A percentile compares a stretch with the other conserved stretches of the same genome.
These are phyloP conservation scores for Fusarium oxysporum DNA, from an alignment of 2,329 filamentous ascomycete species.

Conservation along the genomic window DNA sequence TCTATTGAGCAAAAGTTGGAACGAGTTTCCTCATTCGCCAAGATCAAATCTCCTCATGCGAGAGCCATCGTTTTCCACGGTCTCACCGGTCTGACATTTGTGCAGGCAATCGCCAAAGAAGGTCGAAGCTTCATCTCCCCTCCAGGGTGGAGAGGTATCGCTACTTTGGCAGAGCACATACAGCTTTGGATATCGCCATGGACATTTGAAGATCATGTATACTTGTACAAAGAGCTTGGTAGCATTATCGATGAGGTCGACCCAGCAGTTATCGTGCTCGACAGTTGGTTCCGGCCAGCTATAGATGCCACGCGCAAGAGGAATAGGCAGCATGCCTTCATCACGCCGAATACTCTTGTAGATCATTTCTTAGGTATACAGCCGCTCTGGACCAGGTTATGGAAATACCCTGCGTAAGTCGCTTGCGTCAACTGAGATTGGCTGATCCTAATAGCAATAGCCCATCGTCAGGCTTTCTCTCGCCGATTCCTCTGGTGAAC, in stretches of 20 bases:
- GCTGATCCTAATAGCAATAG: conserved; percentile 40
- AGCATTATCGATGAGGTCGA: not conserved
- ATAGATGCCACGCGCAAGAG: conserved; percentile 2
- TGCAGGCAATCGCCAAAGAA: not conserved
- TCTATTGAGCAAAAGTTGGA: not conserved
- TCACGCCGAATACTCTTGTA: conserved; percentile 1
- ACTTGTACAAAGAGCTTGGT: not conserved
- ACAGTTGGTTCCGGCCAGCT: conserved; percentile 9
- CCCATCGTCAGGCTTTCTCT: conserved; percentile 56
- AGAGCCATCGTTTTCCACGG: not conserved
- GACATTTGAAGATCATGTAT: conserved; percentile 9
- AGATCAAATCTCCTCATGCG: not conserved
- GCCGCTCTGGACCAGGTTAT: conserved; percentile 29
- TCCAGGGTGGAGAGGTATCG: not conserved
- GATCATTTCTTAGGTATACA: conserved; percentile 34
- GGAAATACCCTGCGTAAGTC: conserved; percentile 41
- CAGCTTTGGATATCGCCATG: conserved; percentile 18
- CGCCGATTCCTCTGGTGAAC: conserved; percentile 56
- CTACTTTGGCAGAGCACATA: not conserved
- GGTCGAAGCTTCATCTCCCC: conserved; percentile 10
- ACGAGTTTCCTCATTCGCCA: not conserved
- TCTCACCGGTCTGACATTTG: not conserved
- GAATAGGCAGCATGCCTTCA: conserved; percentile 10
- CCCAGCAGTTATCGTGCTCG: not conserved
- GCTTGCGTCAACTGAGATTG: accelerated